Conservation (phyloP, 345 rosid species). For the Viola odorata region DNA sequence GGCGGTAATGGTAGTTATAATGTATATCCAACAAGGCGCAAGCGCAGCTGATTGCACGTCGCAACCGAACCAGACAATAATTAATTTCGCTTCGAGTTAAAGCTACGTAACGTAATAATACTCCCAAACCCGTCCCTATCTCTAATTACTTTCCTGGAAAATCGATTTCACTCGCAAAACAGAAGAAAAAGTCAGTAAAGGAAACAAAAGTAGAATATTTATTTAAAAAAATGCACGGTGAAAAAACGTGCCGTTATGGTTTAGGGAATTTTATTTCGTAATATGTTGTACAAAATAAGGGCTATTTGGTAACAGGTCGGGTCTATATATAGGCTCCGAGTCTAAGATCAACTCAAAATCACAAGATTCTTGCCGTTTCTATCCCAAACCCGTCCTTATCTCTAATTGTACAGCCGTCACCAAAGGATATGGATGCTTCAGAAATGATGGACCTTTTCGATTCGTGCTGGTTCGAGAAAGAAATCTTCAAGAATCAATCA, state of each 20-base stretch:
- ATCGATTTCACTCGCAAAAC: slow-evolving; percentile 17
- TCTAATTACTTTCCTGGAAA: slow-evolving; percentile 23
- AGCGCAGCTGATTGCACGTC: no score
- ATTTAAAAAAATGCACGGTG: not conserved
- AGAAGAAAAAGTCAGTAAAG: not conserved
- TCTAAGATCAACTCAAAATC: no score
- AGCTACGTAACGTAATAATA: slow-evolving; percentile 34
- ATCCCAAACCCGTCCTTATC: no score
- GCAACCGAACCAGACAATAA: slow-evolving; percentile 15
- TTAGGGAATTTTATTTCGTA: not conserved
- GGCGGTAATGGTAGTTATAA: no score
- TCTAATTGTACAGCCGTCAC: slow-evolving; percentile 19
- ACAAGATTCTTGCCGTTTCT: no score
- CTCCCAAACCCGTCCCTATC: slow-evolving; percentile 13
- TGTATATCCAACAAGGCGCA: no score
- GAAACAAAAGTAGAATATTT: not conserved
- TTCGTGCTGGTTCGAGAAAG: slow-evolving; percentile 43
- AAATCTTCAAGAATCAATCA: slow-evolving; percentile 31
- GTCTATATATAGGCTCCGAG: slow-evolving; percentile 7
- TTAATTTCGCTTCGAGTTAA: slow-evolving; percentile 26
- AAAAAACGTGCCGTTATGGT: slow-evolving; percentile 27
- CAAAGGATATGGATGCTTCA: slow-evolving; percentile 23
- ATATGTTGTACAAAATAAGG: slow-evolving; percentile 6
- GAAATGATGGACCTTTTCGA: slow-evolving; percentile 36
- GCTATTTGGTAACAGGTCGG: slow-evolving; percentile 4